phyloP scores from a whole-genome alignment of 2,329 filamentous ascomycete genomes.

The Ceratocystis colombiana region DNA sequence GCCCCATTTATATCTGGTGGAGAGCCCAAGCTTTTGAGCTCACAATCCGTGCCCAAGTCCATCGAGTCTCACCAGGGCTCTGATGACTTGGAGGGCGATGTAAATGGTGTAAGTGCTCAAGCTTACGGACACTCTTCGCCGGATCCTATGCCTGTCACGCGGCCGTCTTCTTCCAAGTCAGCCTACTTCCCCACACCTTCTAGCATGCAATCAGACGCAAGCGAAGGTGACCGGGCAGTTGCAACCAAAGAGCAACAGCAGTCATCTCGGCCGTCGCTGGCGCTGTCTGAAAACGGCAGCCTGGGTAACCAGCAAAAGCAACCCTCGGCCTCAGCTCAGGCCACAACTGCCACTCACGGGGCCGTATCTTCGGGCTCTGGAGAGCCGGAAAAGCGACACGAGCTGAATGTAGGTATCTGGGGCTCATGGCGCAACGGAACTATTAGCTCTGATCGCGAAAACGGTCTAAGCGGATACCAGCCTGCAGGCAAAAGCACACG shows the following conservation, averaged over 20 bases:
- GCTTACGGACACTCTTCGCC: constrained; percentile 29
- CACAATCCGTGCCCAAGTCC: constrained; percentile 18
- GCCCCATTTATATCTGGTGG: constrained; percentile 35
- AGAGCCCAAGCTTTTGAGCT: constrained; percentile 30
- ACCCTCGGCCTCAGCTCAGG: constrained; percentile 24
- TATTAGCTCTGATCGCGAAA: constrained; percentile 39
- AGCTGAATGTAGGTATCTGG: constrained; percentile 47
- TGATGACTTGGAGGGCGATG: not conserved
- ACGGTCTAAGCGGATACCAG: constrained; percentile 54
- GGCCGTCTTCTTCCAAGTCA: constrained; percentile 19
- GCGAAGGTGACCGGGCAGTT: constrained; percentile 14
- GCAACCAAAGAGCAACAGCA: constrained; percentile 5
- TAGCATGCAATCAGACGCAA: constrained; percentile 19
- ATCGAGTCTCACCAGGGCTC: constrained; percentile 13
- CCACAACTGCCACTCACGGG: constrained; percentile 30
- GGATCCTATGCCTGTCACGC: constrained; percentile 10
- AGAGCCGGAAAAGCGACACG: constrained; percentile 19
- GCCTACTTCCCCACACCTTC: constrained; percentile 22
- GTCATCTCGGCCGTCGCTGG: not conserved
- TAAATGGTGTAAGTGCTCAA: not conserved
- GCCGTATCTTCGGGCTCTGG: constrained; percentile 27
- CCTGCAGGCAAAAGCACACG: constrained; percentile 51
- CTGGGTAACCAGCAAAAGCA: constrained; percentile 6
- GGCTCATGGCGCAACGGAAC: constrained; percentile 58
- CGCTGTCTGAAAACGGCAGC: constrained; percentile 24